Base-by-base conservation (phyloP, 129 eudicot species). In the Escallonia herrerae region DNA sequence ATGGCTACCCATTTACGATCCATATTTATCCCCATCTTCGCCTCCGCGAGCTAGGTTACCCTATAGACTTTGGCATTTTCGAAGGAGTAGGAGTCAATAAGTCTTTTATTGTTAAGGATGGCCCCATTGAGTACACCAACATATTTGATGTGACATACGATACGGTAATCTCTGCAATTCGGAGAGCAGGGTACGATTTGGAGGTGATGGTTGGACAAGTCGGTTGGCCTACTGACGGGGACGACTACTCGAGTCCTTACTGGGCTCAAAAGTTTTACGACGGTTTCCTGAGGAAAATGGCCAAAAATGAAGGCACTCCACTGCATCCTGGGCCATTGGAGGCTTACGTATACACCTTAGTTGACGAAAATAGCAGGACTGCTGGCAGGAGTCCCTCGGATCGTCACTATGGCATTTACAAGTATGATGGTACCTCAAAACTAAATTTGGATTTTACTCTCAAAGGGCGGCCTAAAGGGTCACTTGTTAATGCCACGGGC, bases 201-300 rank as follows among this genome's bases (percentile, higher is more conserved):
- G 58, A 66, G 5, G 68, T 85, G 56, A 68, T 82, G 2, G 64
- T 85, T 3, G 93, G 96, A 42, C 89, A 85, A 58, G 80, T 84
- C 10, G 96, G 96, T 2, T 88, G 96, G 96, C 93, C 93, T 6
- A 88, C 93, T 0, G 96, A 82, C 8, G 86, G 89, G 2, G 46
- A 73, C 13, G 40, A 2, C 10, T 58, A 69, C 51, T 93, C 89
- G 11, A 80, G 75, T 53, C 15, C 4, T 11, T 44, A 69, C 7
- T 41, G 79, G 11, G 86, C 89, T n/a, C 69, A 79, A 40, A 82
- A 67, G 58, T 88, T 82, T 56, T 84, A 88, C 48, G 54, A 77
- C 3, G 96, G 93, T 5, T 67, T 79, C 1, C 50, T 85, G 40
- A 80, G 65, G 53, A 78, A 74, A 43, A 54, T 85, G 40, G 82